Conservation (phyloP, 2,329 filamentous ascomycete genomes). For the Magnaporthiopsis incrustans region DNA sequence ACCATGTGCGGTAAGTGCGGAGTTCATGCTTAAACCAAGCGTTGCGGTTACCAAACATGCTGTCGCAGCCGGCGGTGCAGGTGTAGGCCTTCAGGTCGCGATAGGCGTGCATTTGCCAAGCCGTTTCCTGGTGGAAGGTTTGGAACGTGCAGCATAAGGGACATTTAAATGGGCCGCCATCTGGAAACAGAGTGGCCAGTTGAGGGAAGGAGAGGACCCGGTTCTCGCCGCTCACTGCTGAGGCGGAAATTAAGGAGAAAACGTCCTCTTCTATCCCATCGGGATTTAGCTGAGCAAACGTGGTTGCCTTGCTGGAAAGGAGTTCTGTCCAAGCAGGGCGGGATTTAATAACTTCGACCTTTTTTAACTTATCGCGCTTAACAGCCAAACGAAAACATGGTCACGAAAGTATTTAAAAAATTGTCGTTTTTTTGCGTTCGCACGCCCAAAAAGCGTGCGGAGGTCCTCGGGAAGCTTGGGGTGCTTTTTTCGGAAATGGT, state of each 20-base stretch:
- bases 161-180: conserved; percentile 1
- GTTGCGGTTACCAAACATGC: conserved; percentile 1
- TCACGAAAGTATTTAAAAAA: not conserved
- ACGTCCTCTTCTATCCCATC: not conserved
- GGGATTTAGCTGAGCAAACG: not conserved
- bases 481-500: too few species aligned
- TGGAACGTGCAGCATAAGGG: not conserved
- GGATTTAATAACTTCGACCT: not conserved
- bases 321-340: not conserved
- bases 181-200: not conserved
- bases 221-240: not conserved
- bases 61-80: not conserved
- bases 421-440: not conserved
- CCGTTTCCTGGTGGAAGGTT: not conserved
- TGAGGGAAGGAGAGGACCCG: not conserved
- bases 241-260: not conserved
- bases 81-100: conserved; percentile 1
- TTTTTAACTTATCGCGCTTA: not conserved
- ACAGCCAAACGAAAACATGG: not conserved
- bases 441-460: not conserved
- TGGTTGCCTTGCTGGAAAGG: conserved; percentile 3
- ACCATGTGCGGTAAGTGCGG: not conserved
- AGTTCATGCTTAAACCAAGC: conserved; percentile 4
- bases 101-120: not conserved
- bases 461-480: not conserved